Base-by-base conservation (phyloP, 352 stramenopile species). In the Phytophthora constricta region DNA sequence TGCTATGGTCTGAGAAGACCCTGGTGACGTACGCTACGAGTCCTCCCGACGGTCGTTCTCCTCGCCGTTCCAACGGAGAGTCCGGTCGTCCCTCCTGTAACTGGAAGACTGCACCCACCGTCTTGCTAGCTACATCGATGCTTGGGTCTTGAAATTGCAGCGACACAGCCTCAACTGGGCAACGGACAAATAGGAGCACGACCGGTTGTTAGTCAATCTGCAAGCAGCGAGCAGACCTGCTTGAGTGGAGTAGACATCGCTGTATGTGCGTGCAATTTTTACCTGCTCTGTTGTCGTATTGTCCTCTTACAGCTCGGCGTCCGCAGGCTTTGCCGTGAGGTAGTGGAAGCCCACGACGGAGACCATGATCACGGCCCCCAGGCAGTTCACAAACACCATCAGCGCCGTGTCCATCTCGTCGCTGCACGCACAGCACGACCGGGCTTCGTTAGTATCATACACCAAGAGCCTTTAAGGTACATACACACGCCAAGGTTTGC, bases 271-370 rank as follows among this genome's bases (percentile, higher is more conserved):
- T n/a, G n/a, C n/a, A n/a, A n/a, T n/a, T n/a, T 22, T 23, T 26
- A 74, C 61, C 61, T 60, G 49, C 20, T 59, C 57, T 23, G 41
- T 25, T 19, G 14, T 53, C 11, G 8, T 11, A n/a, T 22, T 52
- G 39, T 20, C 16, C 7, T 9, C 37, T 60, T 93, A 96, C 55
- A 92, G 74, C 56, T 95, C 86, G 7, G 87, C 84, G 52, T 96
- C 89, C 62, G 92, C 92, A 25, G 83, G 74, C 16, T 85, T 89
- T 10, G 89, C 85, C 28, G 86, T 94, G 50, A 96, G 82, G 68
- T 95, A 96, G 73, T 96, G 89, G 74, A 95, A 96, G 25, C 87
- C 84, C 37, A 96, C 87, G 22, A 96, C 74, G 28, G 86, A 94
- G 22, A 96, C 73, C 86, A 95, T 96, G 74, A 96, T 95, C 16